A percentile compares a stretch with the other conserved stretches of the same genome.
phyloP scores from a whole-genome alignment of 441 rosid genomes.

The Melastoma candidum region DNA sequence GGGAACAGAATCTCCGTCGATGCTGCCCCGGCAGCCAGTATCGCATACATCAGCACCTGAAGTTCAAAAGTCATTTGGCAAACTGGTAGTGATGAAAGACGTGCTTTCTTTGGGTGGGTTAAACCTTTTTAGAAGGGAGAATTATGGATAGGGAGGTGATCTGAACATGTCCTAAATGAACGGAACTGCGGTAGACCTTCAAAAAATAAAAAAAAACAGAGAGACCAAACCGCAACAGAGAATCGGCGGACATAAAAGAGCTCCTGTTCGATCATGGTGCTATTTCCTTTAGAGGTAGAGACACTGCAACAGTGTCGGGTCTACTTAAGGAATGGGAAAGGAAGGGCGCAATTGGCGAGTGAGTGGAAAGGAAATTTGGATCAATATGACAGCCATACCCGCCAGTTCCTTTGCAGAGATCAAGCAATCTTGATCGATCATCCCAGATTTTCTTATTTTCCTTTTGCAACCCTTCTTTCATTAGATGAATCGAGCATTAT shows the following conservation, averaged over 20 bases:
- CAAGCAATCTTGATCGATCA: constrained; percentile 28
- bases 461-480: background rate
- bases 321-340: constrained; percentile 68
- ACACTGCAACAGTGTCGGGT: constrained; percentile 32
- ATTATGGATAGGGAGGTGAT: no score
- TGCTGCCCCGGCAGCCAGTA: constrained; percentile 60
- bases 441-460: background rate
- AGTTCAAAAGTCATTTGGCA: no score
- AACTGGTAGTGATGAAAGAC: no score
- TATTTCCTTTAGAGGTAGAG: constrained; percentile 42
- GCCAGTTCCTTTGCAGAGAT: constrained; percentile 29
- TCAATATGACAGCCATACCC: constrained; percentile 42
- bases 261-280: constrained; percentile 77
- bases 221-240: constrained; percentile 24
- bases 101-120: no score
- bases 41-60: constrained; percentile 27
- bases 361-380: constrained; percentile 60
- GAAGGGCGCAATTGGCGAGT: constrained; percentile 39
- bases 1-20: constrained; percentile 66
- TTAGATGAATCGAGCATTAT: background rate
- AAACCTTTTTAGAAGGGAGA: no score
- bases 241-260: constrained; percentile 56
- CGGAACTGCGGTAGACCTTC: no score
- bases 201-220: no score
- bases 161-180: no score